Base-by-base conservation (phyloP, 805 yeast species). In the Kuraishia hungarica region DNA sequence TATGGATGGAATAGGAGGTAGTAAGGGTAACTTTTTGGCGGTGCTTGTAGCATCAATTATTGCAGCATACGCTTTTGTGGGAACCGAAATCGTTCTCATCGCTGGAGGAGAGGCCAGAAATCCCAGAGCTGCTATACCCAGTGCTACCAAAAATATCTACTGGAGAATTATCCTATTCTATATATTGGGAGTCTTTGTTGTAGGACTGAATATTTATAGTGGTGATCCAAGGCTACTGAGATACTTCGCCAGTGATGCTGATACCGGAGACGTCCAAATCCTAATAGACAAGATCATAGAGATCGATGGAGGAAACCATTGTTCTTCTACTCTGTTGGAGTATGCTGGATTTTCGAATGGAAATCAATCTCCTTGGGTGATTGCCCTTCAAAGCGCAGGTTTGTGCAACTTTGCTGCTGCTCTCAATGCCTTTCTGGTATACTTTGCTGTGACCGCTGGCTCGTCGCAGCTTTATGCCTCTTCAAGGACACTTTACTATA, bases 81-180 rank as follows among this genome's bases (percentile, higher is more conserved):
- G 96, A 0, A 86, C 91, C 1, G 96, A 89, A 61, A 83, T 86
- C 66, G 92, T 89, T 13, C 83, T 88, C 59, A 81, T 88, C 54
- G 93, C 94, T 2, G 90, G 93, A 6, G 88, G 92, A 67, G 96
- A 89, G 67, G 87, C 92, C n/a, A 75, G 84, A 57, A 84, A 87
- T 60, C 96, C 96, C 4, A 74, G 94, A 59, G 81, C 77, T 58
- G 83, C 93, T 0, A 73, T 89, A 19, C 96, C 96, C 1, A 77
- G 84, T 11, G 93, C 94, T 1, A 87, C 92, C 2, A 83, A 77
- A 60, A 75, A 86, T 61, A 89, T 87, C 2, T 87, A 87, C 64
- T 85, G 87, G 77, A 73, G 92, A 62, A 80, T 89, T 43, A 62
- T 85, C 4, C 54, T 86, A 0, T 79, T 87, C 59, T 89, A 88